Conservation (phyloP, 805 yeast genomes). For the Starmerella kuoi region DNA sequence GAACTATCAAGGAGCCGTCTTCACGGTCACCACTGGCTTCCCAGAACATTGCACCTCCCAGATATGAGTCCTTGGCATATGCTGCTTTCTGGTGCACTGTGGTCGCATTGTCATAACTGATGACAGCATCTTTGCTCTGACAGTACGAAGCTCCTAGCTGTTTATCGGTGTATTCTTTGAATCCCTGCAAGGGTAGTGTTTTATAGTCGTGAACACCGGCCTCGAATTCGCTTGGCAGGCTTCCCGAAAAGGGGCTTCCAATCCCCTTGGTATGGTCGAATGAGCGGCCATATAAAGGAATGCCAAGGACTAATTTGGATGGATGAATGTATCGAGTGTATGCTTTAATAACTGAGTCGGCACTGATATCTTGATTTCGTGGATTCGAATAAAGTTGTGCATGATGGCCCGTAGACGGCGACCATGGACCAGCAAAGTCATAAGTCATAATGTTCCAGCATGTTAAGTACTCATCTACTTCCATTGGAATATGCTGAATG, state of each 20-base stretch:
- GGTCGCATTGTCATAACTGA: slow-evolving; percentile 54
- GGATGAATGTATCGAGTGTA: slow-evolving; percentile 36
- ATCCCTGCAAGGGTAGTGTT: slow-evolving; percentile 37
- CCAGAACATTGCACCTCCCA: slow-evolving; percentile 95
- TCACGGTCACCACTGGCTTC: slow-evolving; percentile 67
- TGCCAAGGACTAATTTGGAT: slow-evolving; percentile 57
- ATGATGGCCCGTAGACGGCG: slow-evolving; percentile 48
- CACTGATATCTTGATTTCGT: slow-evolving; percentile 29
- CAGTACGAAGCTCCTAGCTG: slow-evolving; percentile 44
- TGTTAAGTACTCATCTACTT: slow-evolving; percentile 47
- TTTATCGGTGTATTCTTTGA: slow-evolving; percentile 41
- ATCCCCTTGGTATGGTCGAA: slow-evolving; percentile 35
- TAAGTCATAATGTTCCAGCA: slow-evolving; percentile 88
- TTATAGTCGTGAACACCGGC: slow-evolving; percentile 46
- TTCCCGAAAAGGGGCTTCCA: slow-evolving; percentile 36
- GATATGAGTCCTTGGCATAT: slow-evolving; percentile 36
- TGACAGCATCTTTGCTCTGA: slow-evolving; percentile 28
- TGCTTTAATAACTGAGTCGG: slow-evolving; percentile 37
- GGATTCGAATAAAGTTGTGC: slow-evolving; percentile 49
- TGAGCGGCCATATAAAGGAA: slow-evolving; percentile 73
- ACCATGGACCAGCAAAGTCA: slow-evolving; percentile 77
- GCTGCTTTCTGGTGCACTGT: slow-evolving; percentile 46
- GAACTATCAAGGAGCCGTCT: slow-evolving; percentile 11
- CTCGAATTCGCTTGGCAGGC: slow-evolving; percentile 32
- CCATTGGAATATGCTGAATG: slow-evolving; percentile 36